These are phyloP conservation scores for Pyrenochaeta sp. DNA, from an alignment of 2,329 filamentous ascomycete species.

Conservation along the genomic window DNA sequence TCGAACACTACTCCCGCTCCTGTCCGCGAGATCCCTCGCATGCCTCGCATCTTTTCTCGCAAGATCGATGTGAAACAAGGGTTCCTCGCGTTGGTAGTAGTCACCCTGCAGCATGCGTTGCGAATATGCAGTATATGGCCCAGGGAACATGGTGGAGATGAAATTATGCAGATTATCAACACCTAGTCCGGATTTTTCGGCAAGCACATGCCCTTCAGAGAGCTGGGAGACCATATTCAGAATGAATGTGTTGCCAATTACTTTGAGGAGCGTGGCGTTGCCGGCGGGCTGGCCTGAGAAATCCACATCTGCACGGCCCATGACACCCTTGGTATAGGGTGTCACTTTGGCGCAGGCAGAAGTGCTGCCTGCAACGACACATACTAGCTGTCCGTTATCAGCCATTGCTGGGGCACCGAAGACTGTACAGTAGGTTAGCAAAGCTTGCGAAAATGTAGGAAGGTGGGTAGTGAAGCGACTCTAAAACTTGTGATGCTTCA, in stretches of 20 bases:
- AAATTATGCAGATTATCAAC: slow-evolving; percentile 74
- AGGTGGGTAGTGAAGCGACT: not conserved
- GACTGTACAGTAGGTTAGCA: slow-evolving; percentile 54
- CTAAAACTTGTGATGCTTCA: not conserved
- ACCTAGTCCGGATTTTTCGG: slow-evolving; percentile 82
- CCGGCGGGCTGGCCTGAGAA: slow-evolving; percentile 74
- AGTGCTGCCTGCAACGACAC: slow-evolving; percentile 73
- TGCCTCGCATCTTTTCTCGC: slow-evolving; percentile 84
- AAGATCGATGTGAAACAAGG: slow-evolving; percentile 83
- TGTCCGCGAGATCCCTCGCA: slow-evolving; percentile 71
- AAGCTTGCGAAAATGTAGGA: not conserved
- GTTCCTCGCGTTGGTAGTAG: slow-evolving; percentile 78
- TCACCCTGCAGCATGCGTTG: slow-evolving; percentile 77
- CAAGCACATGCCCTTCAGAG: slow-evolving; percentile 78
- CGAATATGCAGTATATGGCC: slow-evolving; percentile 77
- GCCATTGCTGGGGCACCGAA: slow-evolving; percentile 78
- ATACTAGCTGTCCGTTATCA: slow-evolving; percentile 74
- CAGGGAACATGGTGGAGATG: slow-evolving; percentile 77
- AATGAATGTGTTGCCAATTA: slow-evolving; percentile 88
- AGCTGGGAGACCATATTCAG: slow-evolving; percentile 83
- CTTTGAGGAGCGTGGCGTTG: slow-evolving; percentile 75
- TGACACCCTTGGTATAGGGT: slow-evolving; percentile 78
- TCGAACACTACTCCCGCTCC: slow-evolving; percentile 68
- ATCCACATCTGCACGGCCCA: slow-evolving; percentile 73
- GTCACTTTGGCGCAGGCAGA: slow-evolving; percentile 69